Percentiles rank a stretch among this genome's conserved stretches.
Evolutionary conservation across 225 moss, liverwort and hornwort species (phyloP).

Genomic region (Pseudoscleropodium purum): DNA sequence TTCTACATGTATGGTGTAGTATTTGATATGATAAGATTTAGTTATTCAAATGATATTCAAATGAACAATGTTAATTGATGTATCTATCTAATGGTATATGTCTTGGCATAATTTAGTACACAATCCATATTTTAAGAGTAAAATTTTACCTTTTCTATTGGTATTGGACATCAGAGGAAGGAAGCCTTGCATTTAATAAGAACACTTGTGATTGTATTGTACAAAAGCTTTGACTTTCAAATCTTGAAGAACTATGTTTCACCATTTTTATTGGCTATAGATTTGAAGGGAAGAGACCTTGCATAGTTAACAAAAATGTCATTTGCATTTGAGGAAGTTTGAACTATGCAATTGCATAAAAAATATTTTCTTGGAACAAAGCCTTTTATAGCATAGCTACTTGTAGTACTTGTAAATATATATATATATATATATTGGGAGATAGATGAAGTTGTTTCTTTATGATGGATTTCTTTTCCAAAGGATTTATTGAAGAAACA

Average conservation of each 20-base stretch:
- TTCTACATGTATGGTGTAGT: neutral
- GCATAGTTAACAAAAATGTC: neutral
- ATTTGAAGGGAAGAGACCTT: neutral
- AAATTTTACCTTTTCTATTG: neutral
- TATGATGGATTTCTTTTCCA: neutral
- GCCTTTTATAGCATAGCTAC: fast-evolving
- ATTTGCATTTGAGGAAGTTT: neutral
- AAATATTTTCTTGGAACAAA: neutral
- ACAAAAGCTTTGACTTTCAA: neutral
- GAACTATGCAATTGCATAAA: neutral
- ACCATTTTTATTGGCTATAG: too few species aligned
- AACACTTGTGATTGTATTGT: fast-evolving
- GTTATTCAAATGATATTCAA: neutral
- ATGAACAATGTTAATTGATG: neutral
- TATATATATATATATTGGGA: too few species aligned
- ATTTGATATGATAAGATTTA: neutral
- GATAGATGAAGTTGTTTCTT: neutral
- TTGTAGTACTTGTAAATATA: neutral
- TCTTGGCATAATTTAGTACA: neutral
- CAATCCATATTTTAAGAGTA: neutral
- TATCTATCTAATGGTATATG: neutral
- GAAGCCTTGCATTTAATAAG: neutral
- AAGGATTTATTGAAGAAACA: neutral
- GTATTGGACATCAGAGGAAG: too few species aligned
- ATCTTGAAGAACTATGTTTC: fast-evolving